These are phyloP conservation scores for Hypomontagnella monticulosa DNA, from an alignment of 495 filamentous ascomycete genomes.

Conservation along the genomic window DNA sequence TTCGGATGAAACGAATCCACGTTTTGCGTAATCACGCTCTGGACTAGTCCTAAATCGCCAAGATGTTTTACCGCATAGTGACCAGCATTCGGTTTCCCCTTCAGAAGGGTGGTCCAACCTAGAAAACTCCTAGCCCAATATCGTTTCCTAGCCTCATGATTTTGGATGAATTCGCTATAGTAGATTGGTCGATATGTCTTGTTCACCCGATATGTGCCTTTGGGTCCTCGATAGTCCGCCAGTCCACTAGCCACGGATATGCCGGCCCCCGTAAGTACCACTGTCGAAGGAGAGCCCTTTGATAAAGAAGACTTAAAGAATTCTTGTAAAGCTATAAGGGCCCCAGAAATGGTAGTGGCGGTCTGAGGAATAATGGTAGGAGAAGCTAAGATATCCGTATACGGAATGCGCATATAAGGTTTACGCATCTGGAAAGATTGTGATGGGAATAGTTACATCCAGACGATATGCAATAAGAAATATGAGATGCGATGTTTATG, in stretches of 20 bases:
- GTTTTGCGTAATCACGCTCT: slow-evolving; percentile 90
- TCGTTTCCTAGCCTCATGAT: slow-evolving; percentile 87
- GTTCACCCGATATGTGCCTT: slow-evolving; percentile 93
- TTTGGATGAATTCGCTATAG: slow-evolving; percentile 83
- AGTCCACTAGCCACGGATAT: slow-evolving; percentile 93
- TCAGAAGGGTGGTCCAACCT: slow-evolving; percentile 84
- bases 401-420: slow-evolving; percentile 87
- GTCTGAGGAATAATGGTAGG: slow-evolving; percentile 76
- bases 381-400: slow-evolving; percentile 82
- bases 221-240: slow-evolving; percentile 88
- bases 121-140: slow-evolving; percentile 97
- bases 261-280: slow-evolving; percentile 91
- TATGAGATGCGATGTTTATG: background rate
- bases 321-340: slow-evolving; percentile 74
- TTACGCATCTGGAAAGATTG: slow-evolving; percentile 63
- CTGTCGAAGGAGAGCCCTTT: slow-evolving; percentile 56
- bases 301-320: slow-evolving; percentile 74
- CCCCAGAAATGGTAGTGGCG: slow-evolving; percentile 74
- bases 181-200: slow-evolving; percentile 91
- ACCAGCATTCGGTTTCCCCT: slow-evolving; percentile 79
- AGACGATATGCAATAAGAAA: background rate
- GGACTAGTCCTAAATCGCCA: slow-evolving; percentile 74
- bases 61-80: slow-evolving; percentile 80
- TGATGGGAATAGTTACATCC: background rate
- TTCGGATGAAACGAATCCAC: slow-evolving; percentile 91